These are phyloP conservation scores for Ramularia collo-cygni DNA, from an alignment of 2,329 filamentous ascomycete species.

Conservation along the genomic window DNA sequence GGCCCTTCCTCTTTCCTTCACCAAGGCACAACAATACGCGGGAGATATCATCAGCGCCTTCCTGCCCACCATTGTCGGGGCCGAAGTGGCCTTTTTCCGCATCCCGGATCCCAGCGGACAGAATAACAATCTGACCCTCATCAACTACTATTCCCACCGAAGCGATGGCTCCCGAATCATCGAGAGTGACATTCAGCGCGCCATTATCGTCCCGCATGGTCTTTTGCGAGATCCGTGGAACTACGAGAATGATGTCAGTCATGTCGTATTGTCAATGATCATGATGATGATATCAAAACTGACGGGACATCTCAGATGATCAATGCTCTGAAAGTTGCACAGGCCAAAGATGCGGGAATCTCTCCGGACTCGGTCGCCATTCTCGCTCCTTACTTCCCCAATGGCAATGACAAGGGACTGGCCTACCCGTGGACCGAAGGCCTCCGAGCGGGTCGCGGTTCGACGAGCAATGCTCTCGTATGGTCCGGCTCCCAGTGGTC, in stretches of 20 bases:
- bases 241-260: conserved; percentile 20
- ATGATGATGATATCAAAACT: not conserved
- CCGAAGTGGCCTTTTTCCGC: conserved; percentile 28
- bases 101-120: conserved; percentile 22
- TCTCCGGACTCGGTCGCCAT: conserved; percentile 26
- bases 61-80: conserved; percentile 16
- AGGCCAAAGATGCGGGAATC: conserved; percentile 19
- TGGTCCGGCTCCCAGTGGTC: conserved; percentile 30
- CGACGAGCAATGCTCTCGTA: conserved; percentile 27
- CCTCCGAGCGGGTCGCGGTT: conserved; percentile 22
- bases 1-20: conserved; percentile 1
- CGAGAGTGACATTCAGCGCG: conserved; percentile 23
- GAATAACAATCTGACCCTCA: conserved; percentile 24
- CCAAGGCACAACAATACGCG: conserved; percentile 21
- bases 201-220: conserved; percentile 27
- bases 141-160: conserved; percentile 28
- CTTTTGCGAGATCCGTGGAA: conserved; percentile 23
- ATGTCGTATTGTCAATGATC: not conserved
- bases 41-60: conserved; percentile 20
- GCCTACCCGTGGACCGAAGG: conserved; percentile 29
- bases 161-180: conserved; percentile 18
- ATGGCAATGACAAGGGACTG: conserved; percentile 28
- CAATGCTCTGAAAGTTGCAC: conserved; percentile 24
- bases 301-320: conserved; percentile 17
- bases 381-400: conserved; percentile 30